Percentiles rank a stretch among this genome's conserved stretches.
Evolutionary conservation across 345 rosid species (phyloP).

Genomic region (Corymbia maculata): DNA sequence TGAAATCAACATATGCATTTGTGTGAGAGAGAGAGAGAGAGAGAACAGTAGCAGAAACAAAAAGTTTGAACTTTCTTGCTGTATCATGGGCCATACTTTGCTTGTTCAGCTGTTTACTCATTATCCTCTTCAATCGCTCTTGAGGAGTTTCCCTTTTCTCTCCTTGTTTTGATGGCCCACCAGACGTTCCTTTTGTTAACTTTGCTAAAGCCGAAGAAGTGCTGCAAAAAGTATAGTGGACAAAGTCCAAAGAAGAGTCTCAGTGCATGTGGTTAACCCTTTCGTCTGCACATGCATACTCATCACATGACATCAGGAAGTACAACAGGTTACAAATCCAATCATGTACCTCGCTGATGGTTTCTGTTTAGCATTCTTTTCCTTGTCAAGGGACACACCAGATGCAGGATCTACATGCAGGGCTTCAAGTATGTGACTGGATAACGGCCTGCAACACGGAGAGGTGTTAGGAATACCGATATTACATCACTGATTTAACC

Average conservation of each 20-base stretch:
- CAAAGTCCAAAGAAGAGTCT: not conserved
- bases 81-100: slow-evolving; percentile 50
- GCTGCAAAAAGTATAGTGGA: slow-evolving; percentile 25
- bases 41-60: not conserved
- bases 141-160: slow-evolving; percentile 98
- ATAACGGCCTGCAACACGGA: slow-evolving; percentile 71
- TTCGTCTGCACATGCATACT: not conserved
- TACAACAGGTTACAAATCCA: not conserved
- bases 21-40: not conserved
- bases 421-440: slow-evolving; percentile 88
- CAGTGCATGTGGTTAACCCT: not conserved
- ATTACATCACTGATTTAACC: not conserved
- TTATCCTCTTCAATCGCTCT: slow-evolving; percentile 93
- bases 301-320: not conserved
- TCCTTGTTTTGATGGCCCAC: slow-evolving; percentile 51
- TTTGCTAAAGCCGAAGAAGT: slow-evolving; percentile 65
- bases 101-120: slow-evolving; percentile 84
- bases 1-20: not conserved
- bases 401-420: slow-evolving; percentile 97
- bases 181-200: slow-evolving; percentile 55
- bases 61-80: not conserved
- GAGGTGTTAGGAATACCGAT: slow-evolving; percentile 29
- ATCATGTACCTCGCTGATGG: slow-evolving; percentile 37
- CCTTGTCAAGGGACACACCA: slow-evolving; percentile 77
- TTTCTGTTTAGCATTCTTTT: slow-evolving; percentile 23